A percentile compares a stretch with the other conserved stretches of the same genome.
These are phyloP conservation scores for Groenewaldozyma tartarivorans DNA, from an alignment of 805 yeast species.

Conservation along the genomic window DNA sequence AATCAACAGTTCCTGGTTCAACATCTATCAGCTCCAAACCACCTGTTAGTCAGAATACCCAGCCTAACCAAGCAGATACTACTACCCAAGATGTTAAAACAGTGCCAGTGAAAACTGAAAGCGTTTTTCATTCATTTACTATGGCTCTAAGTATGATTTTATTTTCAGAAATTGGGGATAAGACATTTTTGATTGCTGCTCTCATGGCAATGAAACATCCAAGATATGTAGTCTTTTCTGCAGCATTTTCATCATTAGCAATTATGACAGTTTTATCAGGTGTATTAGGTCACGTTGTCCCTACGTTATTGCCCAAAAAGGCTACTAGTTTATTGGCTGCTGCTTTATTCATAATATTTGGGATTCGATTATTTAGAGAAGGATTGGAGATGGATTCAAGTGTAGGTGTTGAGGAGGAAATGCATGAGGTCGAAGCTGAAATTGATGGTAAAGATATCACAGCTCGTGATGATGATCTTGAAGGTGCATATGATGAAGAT, in stretches of 20 bases:
- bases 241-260: constrained; percentile 77
- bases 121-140: constrained; percentile 42
- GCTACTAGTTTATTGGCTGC: constrained; percentile 79
- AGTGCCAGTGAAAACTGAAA: neutral
- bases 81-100: neutral
- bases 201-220: constrained; percentile 95
- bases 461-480: constrained; percentile 44
- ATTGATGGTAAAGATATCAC: constrained; percentile 56
- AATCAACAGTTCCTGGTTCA: neutral
- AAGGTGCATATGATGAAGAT: constrained; percentile 37
- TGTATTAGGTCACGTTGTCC: constrained; percentile 83
- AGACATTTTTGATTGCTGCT: constrained; percentile 93
- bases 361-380: constrained; percentile 64
- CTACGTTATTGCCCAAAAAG: constrained; percentile 69
- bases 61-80: neutral
- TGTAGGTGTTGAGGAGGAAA: constrained; percentile 85
- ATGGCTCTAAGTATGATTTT: constrained; percentile 86
- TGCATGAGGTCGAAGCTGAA: constrained; percentile 96
- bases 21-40: neutral
- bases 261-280: constrained; percentile 91
- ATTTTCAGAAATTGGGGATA: constrained; percentile 95
- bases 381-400: constrained; percentile 69
- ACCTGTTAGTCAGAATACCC: neutral
- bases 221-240: constrained; percentile 71
- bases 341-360: constrained; percentile 71